Evolutionary conservation across 2,329 filamentous ascomycete species (phyloP).

Genomic region (Microdochium trichocladiopsis): DNA sequence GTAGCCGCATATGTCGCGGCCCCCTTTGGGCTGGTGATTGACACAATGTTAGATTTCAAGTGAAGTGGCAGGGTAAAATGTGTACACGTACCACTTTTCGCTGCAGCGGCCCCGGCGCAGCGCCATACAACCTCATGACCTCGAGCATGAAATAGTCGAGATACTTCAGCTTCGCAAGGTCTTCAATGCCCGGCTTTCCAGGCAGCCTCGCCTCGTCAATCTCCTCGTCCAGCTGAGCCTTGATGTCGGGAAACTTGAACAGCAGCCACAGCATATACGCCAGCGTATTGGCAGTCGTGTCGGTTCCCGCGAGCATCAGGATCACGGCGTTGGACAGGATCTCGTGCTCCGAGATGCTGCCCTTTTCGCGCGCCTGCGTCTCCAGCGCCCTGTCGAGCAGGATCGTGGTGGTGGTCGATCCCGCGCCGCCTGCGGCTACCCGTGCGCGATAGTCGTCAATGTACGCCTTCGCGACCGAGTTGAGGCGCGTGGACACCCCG

Average conservation of each 20-base stretch:
- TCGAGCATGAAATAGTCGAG: slow-evolving; percentile 33
- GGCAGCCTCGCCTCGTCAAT: slow-evolving; percentile 17
- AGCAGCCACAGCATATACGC: slow-evolving; percentile 34
- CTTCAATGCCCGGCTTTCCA: slow-evolving; percentile 12
- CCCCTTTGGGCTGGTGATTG: slow-evolving; percentile 23
- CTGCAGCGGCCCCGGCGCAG: slow-evolving; percentile 26
- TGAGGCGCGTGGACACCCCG: slow-evolving; percentile 1
- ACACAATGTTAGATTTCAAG: too few relatives aligned
- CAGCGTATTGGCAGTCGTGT: slow-evolving; percentile 37
- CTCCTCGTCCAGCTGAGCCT: slow-evolving; percentile 19
- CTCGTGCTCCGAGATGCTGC: slow-evolving; percentile 12
- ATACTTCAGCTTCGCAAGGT: slow-evolving; percentile 23
- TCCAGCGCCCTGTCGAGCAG: not conserved
- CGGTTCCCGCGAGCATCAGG: slow-evolving; percentile 31
- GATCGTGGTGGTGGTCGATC: slow-evolving; percentile 3
- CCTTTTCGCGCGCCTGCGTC: not conserved
- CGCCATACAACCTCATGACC: slow-evolving; percentile 29
- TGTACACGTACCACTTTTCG: slow-evolving; percentile 16
- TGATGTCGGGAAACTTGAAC: slow-evolving; percentile 14
- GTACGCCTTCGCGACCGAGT: slow-evolving; percentile 19
- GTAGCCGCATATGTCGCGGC: slow-evolving; percentile 24
- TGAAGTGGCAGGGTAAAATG: too few relatives aligned
- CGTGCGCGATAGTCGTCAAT: slow-evolving; percentile 12
- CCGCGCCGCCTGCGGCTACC: not conserved
- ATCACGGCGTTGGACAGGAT: slow-evolving; percentile 26